Percentiles rank a stretch among this genome's conserved stretches.
phyloP scores from a whole-genome alignment of 1,284 basidiomycete species.

The Puccinia polysora region DNA sequence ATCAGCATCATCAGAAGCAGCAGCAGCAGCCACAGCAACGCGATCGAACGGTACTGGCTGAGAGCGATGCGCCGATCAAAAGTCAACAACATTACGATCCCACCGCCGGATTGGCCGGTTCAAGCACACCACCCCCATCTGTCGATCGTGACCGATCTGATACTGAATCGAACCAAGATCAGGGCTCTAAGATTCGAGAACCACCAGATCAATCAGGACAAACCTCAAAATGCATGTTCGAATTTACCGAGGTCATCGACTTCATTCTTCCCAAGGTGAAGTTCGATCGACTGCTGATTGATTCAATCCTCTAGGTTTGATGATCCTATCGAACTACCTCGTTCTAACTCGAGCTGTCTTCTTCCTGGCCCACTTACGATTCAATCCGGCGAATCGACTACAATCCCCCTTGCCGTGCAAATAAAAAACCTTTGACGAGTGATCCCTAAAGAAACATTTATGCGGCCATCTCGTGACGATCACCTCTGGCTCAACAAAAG shows the following conservation, averaged over 20 bases:
- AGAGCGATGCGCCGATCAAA: neutral
- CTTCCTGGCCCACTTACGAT: too few species aligned
- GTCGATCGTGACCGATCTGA: too few species aligned
- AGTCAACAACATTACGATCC: too few species aligned
- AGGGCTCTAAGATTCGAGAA: neutral
- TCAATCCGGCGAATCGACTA: neutral
- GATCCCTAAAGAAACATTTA: constrained; percentile 55
- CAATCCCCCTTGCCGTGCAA: neutral
- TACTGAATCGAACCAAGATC: too few species aligned
- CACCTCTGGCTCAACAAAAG: constrained; percentile 65
- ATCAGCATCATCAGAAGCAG: neutral
- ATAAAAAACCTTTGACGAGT: constrained; percentile 6
- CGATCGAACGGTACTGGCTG: neutral
- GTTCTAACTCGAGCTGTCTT: neutral
- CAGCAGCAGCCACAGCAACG: neutral
- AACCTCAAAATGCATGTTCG: constrained; percentile 6
- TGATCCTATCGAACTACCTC: neutral
- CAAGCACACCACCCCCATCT: neutral
- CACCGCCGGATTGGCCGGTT: too few species aligned
- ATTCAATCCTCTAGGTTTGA: neutral
- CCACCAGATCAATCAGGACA: neutral
- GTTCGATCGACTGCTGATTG: neutral
- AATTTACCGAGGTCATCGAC: constrained; percentile 32
- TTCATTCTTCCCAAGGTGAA: constrained; percentile 37
- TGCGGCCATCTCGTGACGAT: constrained; percentile 78